Conservation (phyloP, 208 protist species). For the Trypanosoma platydactyli region DNA sequence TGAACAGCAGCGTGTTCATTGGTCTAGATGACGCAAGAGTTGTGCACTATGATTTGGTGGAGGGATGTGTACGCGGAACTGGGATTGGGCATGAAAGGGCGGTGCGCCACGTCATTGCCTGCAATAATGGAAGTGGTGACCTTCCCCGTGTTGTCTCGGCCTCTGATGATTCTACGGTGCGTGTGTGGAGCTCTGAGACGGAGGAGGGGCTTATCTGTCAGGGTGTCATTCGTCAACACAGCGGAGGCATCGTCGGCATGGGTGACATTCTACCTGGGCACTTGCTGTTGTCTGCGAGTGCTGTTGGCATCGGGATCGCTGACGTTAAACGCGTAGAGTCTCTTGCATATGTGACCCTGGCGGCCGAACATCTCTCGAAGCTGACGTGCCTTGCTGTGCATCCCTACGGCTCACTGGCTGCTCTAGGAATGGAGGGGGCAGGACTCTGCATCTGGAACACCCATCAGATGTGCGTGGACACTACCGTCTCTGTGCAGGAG, state of each 20-base stretch:
- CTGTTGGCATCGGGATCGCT: slow-evolving; percentile 10
- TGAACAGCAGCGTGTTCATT: slow-evolving; percentile 29
- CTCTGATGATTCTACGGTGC: slow-evolving; percentile 97
- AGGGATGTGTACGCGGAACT: slow-evolving; percentile 24
- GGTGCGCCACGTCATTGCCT: slow-evolving; percentile 44
- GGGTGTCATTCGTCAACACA: slow-evolving; percentile 27
- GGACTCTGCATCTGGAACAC: slow-evolving; percentile 92
- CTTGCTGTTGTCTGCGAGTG: slow-evolving; percentile 16
- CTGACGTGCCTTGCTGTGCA: slow-evolving; percentile 37
- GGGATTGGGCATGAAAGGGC: slow-evolving; percentile 56
- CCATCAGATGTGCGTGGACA: slow-evolving; percentile 73
- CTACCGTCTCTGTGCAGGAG: slow-evolving; percentile 55
- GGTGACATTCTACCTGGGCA: slow-evolving; percentile 3
- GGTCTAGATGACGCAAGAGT: slow-evolving; percentile 29
- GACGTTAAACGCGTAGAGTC: slow-evolving; percentile 34
- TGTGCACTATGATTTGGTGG: slow-evolving; percentile 38
- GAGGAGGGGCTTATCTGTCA: slow-evolving; percentile 9
- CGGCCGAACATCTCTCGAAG: not conserved
- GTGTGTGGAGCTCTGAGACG: slow-evolving; percentile 91
- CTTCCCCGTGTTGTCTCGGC: slow-evolving; percentile 89
- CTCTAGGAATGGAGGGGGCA: slow-evolving; percentile 37
- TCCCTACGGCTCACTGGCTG: slow-evolving; percentile 68
- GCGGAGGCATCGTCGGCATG: slow-evolving; percentile 15
- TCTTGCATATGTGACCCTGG: slow-evolving; percentile 8
- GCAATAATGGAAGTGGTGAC: not conserved